Evolutionary conservation across 2,329 filamentous ascomycete species (phyloP), one percentile per base, ranked within the genome.

Genomic region (Hypoxylon sp.): DNA sequence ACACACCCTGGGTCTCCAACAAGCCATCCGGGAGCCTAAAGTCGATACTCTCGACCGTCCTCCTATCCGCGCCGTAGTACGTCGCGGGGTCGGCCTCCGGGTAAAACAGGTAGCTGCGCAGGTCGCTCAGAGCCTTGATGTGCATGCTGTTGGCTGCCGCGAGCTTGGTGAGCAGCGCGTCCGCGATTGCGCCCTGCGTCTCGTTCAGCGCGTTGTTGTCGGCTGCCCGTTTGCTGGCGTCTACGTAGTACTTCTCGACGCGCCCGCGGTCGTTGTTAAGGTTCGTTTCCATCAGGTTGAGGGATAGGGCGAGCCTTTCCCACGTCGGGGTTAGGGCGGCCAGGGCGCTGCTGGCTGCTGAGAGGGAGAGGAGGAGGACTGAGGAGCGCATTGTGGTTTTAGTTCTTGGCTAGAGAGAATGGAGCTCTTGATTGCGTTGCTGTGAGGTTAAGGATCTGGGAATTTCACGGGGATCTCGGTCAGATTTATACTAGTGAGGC

Each of bases 81-180:
- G 31, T 58, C 29, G 31, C 60, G 5, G 67, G 67, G 42, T 70
- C 53, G 1, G 33, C 22, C 37, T 65, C 64, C 8, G 60, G 60
- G 47, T 63, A 65, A 53, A 61, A 70, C 39, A 70, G 24, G 42
- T 65, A 70, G 33, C 60, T 56, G 48, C 65, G 65, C 29, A 70
- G 42, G 35, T 70, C 65, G 11, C n/a, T 46, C 53, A 65, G 3
- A 2, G 65, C 67, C 54, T 51, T 17, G 10, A 70, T 62, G 6
- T 70, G 67, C 60, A 65, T 59, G 29, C 39, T 44, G 33, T 70
- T 68, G 13, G 67, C 64, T 11, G 56, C 56, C 56, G 22, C n/a
- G 8, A 70, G 31, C n/a, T 56, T 58, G 1, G 26, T n/a, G 13
- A 56, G 42, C 1, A 68, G 48, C 26, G 39, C 55, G 1, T 58